phyloP scores from a whole-genome alignment of 371 early-diverging fungal genomes.

The Rhizopus sp. region DNA sequence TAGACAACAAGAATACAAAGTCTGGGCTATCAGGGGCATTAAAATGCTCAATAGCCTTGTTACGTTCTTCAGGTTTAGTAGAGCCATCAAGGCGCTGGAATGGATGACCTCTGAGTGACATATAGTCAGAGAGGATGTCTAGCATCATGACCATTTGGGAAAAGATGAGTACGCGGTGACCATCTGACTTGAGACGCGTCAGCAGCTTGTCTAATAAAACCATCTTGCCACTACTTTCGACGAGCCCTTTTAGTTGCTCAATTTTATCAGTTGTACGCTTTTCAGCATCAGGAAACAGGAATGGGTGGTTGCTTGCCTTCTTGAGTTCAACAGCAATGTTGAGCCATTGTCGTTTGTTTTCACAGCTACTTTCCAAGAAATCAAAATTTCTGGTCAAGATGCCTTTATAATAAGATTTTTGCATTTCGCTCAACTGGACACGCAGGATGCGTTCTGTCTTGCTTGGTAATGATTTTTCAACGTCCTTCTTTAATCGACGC shows the following conservation, averaged over 20 bases:
- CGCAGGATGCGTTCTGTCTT: conserved; percentile 95
- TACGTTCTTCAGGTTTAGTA: conserved; percentile 89
- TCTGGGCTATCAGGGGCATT: conserved; percentile 96
- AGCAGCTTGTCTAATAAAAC: conserved; percentile 91
- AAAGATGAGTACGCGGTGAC: conserved; percentile 94
- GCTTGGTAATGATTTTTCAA: conserved; percentile 94
- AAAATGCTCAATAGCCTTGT: conserved; percentile 96
- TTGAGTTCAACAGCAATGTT: conserved; percentile 98
- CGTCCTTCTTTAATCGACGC: conserved; percentile 96
- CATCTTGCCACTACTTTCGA: conserved; percentile 95
- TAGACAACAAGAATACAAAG: conserved; percentile 98
- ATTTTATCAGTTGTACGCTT: conserved; percentile 59
- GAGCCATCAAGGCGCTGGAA: conserved; percentile 98
- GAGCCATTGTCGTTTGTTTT: conserved; percentile 85
- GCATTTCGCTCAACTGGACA: conserved; percentile 89
- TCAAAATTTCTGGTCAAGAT: conserved; percentile 93
- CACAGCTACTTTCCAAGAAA: conserved; percentile 81
- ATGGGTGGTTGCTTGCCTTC: conserved; percentile 99
- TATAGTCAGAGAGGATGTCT: conserved; percentile 93
- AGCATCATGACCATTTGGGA: conserved; percentile 95
- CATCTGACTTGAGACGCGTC: conserved; percentile 81
- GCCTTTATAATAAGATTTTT: conserved; percentile 91
- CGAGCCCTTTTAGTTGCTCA: conserved; percentile 77
- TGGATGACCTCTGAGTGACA: conserved; percentile 79
- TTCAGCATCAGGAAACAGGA: conserved; percentile 93